Evolutionary conservation across 139 green algal genomes (phyloP), one percentile per base, ranked within the genome.

Genomic region (Chlorella vulgaris): DNA sequence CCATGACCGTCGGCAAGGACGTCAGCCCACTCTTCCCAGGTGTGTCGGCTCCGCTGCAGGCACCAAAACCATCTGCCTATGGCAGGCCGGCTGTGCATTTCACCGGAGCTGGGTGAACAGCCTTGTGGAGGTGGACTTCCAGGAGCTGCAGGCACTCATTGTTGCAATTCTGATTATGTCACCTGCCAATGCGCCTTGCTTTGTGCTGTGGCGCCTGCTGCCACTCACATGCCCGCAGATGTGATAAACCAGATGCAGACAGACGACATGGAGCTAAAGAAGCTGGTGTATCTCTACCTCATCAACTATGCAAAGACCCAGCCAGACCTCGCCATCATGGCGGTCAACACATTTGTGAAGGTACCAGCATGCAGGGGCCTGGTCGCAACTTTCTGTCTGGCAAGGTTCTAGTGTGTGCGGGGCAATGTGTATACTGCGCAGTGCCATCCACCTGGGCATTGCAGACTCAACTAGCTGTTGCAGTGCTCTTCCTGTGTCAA

Each of bases 331-430:
- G 94, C 96, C 61, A 99, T 99, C 82, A 96, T 99, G 91, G 97
- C 95, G 0, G 97, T 99, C 28, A 99, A 99, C 88, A 99, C 97
- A 0, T 99, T 99, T 88, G 97, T 99, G 19, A 99, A 99, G 93
- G 95, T 65, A 50, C 6, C 35, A 18, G 33, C 33, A 60, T 2
- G 29, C 19, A 26, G 74, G 24, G 68, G 39, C 5, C n/a, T n/a
- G n/a, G n/a, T n/a, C n/a, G n/a, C n/a, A n/a, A n/a, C n/a, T n/a
- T n/a, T n/a, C n/a, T n/a, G n/a, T n/a, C n/a, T n/a, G n/a, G n/a
- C n/a, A n/a, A n/a, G n/a, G n/a, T n/a, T n/a, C n/a, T n/a, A n/a
- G n/a, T n/a, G n/a, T n/a, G n/a, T n/a, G n/a, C n/a, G n/a, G n/a
- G n/a, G n/a, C n/a, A n/a, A n/a, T n/a, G n/a, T n/a, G n/a, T n/a